phyloP scores from a whole-genome alignment of 2,329 filamentous ascomycete species.

The Fusarium nisikadoi region DNA sequence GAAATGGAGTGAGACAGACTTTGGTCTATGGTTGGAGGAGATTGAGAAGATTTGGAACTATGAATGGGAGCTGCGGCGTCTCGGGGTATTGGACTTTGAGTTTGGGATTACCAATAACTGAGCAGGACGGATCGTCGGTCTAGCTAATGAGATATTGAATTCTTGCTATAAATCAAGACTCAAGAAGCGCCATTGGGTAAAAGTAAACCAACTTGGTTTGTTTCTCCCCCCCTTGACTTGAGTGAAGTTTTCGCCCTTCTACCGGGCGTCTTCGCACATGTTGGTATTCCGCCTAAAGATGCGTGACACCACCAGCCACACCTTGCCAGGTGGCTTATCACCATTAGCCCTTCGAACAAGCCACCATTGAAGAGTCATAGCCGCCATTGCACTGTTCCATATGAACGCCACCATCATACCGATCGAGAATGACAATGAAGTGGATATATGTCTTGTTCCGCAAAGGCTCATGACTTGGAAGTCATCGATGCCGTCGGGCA shows the following conservation, averaged over 20 bases:
- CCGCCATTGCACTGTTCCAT: neutral
- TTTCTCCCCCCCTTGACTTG: fast-evolving
- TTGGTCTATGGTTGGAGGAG: too few species aligned
- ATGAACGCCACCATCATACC: neutral
- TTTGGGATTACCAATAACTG: too few species aligned
- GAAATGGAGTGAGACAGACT: too few species aligned
- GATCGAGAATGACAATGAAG: fast-evolving
- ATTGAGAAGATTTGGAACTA: too few species aligned
- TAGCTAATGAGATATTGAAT: too few species aligned
- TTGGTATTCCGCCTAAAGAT: neutral
- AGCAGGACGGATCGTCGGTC: too few species aligned
- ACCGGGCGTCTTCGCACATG: neutral
- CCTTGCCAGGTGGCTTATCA: neutral
- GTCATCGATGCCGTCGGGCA: neutral
- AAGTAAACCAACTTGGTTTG: too few species aligned
- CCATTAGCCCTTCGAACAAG: neutral
- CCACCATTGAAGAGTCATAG: neutral
- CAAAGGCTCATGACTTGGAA: neutral
- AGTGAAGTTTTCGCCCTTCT: neutral
- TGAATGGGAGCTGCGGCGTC: too few species aligned
- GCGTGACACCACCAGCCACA: neutral
- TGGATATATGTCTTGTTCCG: neutral
- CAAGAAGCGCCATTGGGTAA: too few species aligned
- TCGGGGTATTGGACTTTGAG: too few species aligned
- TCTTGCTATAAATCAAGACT: too few species aligned